phyloP scores from a whole-genome alignment of 1,284 basidiomycete genomes.

The Pulchroboletus neoregius region DNA sequence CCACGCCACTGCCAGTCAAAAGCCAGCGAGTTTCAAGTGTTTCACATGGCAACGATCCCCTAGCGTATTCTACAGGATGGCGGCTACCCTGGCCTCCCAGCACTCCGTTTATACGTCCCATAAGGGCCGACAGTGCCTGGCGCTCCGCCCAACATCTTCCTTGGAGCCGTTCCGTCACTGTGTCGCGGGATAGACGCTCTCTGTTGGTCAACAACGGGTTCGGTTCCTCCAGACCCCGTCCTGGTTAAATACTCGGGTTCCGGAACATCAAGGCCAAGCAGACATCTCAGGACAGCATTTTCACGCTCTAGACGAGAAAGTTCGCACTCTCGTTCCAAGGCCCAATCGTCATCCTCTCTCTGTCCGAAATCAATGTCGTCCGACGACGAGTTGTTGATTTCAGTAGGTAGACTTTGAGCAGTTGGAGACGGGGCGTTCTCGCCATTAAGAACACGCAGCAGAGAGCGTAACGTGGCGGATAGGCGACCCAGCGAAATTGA shows the following conservation, averaged over 20 bases:
- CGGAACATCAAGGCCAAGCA: constrained; percentile 48
- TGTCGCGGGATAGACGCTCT: constrained; percentile 16
- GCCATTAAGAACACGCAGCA: constrained; percentile 71
- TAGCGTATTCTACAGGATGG: too few relatives aligned
- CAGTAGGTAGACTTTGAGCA: constrained; percentile 7
- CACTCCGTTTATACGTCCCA: constrained; percentile 40
- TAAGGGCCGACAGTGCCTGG: constrained; percentile 45
- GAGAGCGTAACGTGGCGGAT: constrained; percentile 68
- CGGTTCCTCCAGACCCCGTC: constrained; percentile 6
- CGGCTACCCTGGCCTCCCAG: constrained; percentile 15
- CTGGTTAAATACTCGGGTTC: constrained; percentile 19
- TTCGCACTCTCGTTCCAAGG: constrained; percentile 84
- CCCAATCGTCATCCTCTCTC: constrained; percentile 53
- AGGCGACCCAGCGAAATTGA: constrained; percentile 72
- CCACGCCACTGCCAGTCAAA: too few relatives aligned
- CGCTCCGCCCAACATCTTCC: constrained; percentile 36
- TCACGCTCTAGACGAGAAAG: constrained; percentile 80
- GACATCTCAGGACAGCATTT: constrained; percentile 73
- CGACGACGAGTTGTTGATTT: constrained; percentile 1
- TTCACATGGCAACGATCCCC: too few relatives aligned
- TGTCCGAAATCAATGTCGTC: constrained; percentile 21
- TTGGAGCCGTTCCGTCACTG: constrained; percentile 31
- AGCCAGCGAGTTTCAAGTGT: too few relatives aligned
- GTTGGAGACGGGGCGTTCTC: constrained; percentile 46
- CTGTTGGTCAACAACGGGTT: too few relatives aligned